Evolutionary conservation across 164 flowering plant species (phyloP), one percentile per base, ranked within the genome.

Genomic region (Vitis cinerea): DNA sequence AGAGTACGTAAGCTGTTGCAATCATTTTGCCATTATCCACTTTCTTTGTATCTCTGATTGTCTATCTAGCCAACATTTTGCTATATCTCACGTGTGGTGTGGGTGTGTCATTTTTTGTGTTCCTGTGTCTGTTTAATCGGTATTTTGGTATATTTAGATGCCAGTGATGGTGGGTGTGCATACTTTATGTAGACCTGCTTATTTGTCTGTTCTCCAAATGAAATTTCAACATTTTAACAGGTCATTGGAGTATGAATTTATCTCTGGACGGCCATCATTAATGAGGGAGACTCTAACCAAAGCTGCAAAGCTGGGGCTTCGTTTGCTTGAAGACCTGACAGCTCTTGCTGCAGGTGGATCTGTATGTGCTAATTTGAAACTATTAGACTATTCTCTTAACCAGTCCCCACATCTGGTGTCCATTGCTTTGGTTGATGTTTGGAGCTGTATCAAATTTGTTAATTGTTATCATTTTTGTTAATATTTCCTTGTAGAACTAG

Each of bases 301-400:
- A 68, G 72, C 82, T 47, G 99, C 96, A 77, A 87, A 82, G 71
- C 85, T 92, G 70, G 99, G 99, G 69, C 88, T 95, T 72, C 87
- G 79, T 49, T 78, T 95, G 76, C 96, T 95, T 71, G 98, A 93
- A 85, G 99, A 95, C 87, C 92, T 95, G 86, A 89, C 98, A 85
- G 94, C 99, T 77, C 90, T 93, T 84, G 98, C 99, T 84, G 98
- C 98, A 90, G 98, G 98, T 93, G 99, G 97, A 93, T 90, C 96
- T 84, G 99, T 95, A 95, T 87, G 99, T 92, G 81, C 80, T 82
- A 65, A 71, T 74, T 79, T 75, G 53, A 60, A 77, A 68, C 71
- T 72, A 78, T 64, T 71, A 58, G 10, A 56, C 50, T 74, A 30
- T 59, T 11, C 19, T 61, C 50, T 15, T 19, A 23, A 9, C 3